These are phyloP conservation scores for Hansenula anomala DNA, from an alignment of 1,139 yeast species.

Conservation along the genomic window DNA sequence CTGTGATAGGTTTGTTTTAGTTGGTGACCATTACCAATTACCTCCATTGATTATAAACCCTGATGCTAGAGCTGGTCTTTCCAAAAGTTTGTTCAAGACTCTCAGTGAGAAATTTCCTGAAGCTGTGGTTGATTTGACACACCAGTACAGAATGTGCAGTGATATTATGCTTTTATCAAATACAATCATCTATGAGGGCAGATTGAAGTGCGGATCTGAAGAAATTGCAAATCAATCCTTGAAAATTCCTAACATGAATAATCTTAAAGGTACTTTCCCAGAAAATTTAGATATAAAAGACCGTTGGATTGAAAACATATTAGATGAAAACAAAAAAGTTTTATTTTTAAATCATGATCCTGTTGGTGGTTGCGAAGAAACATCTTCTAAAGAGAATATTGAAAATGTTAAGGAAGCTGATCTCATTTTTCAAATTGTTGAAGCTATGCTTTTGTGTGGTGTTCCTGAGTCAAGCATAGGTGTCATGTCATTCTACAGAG, in stretches of 20 bases:
- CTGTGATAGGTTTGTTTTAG: slow-evolving; percentile 76
- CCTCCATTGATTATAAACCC: slow-evolving; percentile 77
- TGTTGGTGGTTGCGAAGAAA: slow-evolving; percentile 52
- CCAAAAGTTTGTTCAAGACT: slow-evolving; percentile 68
- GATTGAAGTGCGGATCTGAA: slow-evolving; percentile 69
- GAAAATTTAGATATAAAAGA: slow-evolving; percentile 13
- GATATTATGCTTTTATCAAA: slow-evolving; percentile 87
- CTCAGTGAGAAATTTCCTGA: slow-evolving; percentile 70
- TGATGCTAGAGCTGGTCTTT: slow-evolving; percentile 62
- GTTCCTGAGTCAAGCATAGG: slow-evolving; percentile 62
- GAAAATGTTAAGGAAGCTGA: slow-evolving; percentile 71
- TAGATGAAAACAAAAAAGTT: slow-evolving; percentile 53
- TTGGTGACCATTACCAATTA: slow-evolving; percentile 92
- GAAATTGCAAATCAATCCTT: slow-evolving; percentile 56
- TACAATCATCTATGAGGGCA: slow-evolving; percentile 68
- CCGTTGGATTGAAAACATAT: slow-evolving; percentile 41
- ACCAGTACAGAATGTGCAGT: slow-evolving; percentile 89
- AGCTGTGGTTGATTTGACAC: slow-evolving; percentile 66
- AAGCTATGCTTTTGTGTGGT: slow-evolving; percentile 56
- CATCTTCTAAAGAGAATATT: slow-evolving; percentile 55
- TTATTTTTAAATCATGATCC: slow-evolving; percentile 75
- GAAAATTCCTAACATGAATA: slow-evolving; percentile 33
- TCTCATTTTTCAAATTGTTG: slow-evolving; percentile 58
- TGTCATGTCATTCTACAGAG: slow-evolving; percentile 82
- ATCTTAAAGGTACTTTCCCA: slow-evolving; percentile 10